phyloP scores from a whole-genome alignment of 2,329 filamentous ascomycete genomes.

The Blastomyces percursus region DNA sequence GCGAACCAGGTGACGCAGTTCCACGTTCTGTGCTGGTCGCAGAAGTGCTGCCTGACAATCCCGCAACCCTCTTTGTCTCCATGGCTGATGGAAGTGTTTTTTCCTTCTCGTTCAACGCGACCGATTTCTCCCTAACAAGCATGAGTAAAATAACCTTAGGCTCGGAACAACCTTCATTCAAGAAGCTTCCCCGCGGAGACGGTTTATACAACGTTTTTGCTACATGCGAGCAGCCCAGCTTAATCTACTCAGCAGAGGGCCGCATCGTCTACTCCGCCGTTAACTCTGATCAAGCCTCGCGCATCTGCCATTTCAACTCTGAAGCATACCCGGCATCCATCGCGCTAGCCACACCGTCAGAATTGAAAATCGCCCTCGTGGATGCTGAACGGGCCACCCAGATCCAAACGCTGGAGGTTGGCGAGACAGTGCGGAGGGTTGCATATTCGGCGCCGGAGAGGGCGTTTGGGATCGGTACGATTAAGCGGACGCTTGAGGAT shows the following conservation, averaged over 20 bases:
- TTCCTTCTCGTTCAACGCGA: conserved; percentile 60
- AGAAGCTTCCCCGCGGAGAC: conserved; percentile 58
- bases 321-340: conserved; percentile 72
- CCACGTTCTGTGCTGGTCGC: conserved; percentile 73
- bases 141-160: conserved; percentile 77
- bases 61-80: conserved; percentile 72
- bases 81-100: conserved; percentile 89
- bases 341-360: conserved; percentile 63
- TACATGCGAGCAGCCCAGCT: conserved; percentile 82
- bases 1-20: conserved; percentile 60
- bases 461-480: conserved; percentile 77
- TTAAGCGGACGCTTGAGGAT: conserved; percentile 58
- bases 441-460: conserved; percentile 71
- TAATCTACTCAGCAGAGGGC: conserved; percentile 84
- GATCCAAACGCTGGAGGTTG: conserved; percentile 65
- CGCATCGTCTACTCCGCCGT: conserved; percentile 88
- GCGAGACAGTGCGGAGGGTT: conserved; percentile 74
- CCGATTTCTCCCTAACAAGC: conserved; percentile 53
- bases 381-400: conserved; percentile 82
- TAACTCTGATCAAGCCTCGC: conserved; percentile 73
- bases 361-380: conserved; percentile 68
- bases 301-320: conserved; percentile 71
- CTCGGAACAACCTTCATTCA: conserved; percentile 71
- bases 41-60: conserved; percentile 56
- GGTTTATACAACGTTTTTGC: conserved; percentile 73